Evolutionary conservation across 108 stramenopile genomes (phyloP).

Genomic region (Hondaea fermentalgiana): DNA sequence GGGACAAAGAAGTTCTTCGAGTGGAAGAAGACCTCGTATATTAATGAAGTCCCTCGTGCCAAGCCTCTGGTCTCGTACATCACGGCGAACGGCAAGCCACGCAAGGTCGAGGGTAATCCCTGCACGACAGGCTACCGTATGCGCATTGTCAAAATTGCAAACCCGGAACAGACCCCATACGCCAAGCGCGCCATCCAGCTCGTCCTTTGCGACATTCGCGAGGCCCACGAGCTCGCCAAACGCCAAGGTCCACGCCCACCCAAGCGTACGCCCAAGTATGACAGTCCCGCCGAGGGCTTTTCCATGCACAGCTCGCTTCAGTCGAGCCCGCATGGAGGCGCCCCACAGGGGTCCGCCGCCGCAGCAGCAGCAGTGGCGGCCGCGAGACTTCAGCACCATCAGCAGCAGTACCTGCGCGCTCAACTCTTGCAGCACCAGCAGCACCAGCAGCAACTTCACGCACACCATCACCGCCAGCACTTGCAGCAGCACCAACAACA

Average conservation of each 20-base stretch:
- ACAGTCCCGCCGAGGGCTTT: not conserved
- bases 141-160: not conserved
- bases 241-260: not conserved
- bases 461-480: not conserved
- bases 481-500: not conserved
- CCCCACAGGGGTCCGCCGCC: not conserved
- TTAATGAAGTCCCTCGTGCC: not conserved
- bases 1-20: slow-evolving; percentile 12
- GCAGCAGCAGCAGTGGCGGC: not conserved
- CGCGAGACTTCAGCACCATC: not conserved
- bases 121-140: not conserved
- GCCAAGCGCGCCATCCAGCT: not conserved
- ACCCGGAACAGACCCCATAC: not conserved
- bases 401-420: not conserved
- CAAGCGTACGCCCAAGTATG: not conserved
- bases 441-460: not conserved
- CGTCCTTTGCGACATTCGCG: not conserved
- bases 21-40: slow-evolving; percentile 12
- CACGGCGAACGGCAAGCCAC: not conserved
- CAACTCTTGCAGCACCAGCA: not conserved
- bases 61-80: not conserved
- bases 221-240: not conserved
- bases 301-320: not conserved
- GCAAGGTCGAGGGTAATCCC: not conserved
- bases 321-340: not conserved